Evolutionary conservation across 345 rosid genomes (phyloP).

Genomic region (Physaria fendleri): DNA sequence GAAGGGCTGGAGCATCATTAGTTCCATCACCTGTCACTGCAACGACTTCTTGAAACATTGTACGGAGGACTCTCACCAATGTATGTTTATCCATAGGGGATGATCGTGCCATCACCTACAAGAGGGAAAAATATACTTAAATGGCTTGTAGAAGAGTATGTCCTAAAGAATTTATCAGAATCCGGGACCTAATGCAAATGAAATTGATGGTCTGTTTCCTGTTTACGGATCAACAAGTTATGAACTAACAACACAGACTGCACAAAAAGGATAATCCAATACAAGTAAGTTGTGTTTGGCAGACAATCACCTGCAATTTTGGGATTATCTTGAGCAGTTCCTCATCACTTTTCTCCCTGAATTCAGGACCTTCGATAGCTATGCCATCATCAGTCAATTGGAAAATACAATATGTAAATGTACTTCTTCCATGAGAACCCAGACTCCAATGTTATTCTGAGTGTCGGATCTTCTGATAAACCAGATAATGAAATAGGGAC

Average conservation of each 20-base stretch:
- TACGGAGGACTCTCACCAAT: constrained; percentile 64
- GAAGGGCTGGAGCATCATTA: constrained; percentile 90
- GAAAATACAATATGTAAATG: neutral
- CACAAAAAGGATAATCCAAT: neutral
- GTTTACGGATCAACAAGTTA: neutral
- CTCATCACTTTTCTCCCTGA: no score
- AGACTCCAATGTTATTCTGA: neutral
- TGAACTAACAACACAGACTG: constrained; percentile 2
- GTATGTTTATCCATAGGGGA: constrained; percentile 85
- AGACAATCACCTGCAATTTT: constrained; percentile 62
- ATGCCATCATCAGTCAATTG: no score
- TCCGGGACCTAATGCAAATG: neutral
- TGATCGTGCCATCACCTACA: constrained; percentile 84
- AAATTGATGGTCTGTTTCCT: neutral
- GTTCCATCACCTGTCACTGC: constrained; percentile 93
- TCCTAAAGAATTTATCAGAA: neutral
- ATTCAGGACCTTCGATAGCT: no score
- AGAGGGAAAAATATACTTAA: constrained; percentile 12
- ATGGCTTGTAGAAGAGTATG: neutral
- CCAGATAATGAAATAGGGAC: neutral
- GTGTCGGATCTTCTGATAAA: neutral
- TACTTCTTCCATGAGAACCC: neutral
- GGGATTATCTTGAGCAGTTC: constrained; percentile 65
- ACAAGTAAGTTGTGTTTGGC: neutral
- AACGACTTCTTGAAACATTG: constrained; percentile 62